Base-by-base conservation (phyloP, 306 rosid genomes). In the Albizia julibrissin region DNA sequence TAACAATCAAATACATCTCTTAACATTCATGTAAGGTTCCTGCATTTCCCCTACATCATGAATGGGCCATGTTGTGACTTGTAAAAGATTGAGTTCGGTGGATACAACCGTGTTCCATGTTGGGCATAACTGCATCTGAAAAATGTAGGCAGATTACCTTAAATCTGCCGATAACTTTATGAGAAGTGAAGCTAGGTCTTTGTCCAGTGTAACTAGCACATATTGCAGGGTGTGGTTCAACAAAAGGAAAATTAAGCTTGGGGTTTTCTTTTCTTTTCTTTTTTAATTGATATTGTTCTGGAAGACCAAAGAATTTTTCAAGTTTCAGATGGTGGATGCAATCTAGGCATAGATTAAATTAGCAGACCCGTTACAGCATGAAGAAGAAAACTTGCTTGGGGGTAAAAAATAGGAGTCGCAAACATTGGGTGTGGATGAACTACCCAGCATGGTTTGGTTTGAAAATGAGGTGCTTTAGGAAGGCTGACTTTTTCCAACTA, bases 31-130 rank as follows among this genome's bases (percentile, higher is more conserved):
- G 67, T 61, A 61, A 58, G 31, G 31, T 58, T 22, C 31, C 15
- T 61, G 18, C 33, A 56, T 21, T n/a, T 2, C 10, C 22, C 24
- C 52, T 49, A 0, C 24, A 81, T 61, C 75, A 22, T 80, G 69
- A 81, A 82, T 70, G 54, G 71, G 56, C 50, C 69, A 39, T 87
- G 85, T 73, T 42, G 61, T 75, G 50, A 61, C 8, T 5, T 64
- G 21, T 64, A 10, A 64, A 73, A 62, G 85, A 73, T 54, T 80
- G 78, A 76, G 58, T 72, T 43, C 10, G 80, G 26, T 50, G 43
- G 64, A 47, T 80, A 52, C 59, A 40, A 11, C 74, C 13, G 10
- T 18, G 22, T 39, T 79, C 81, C 84, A 50, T 77, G 34, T 39
- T 66, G 69, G 37, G 13, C 1, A 29, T 29, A 24, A 59, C 15